Percentiles rank a stretch among this genome's conserved stretches.
phyloP scores from a whole-genome alignment of 371 early-diverging fungal genomes.

The Mucor irregularis region DNA sequence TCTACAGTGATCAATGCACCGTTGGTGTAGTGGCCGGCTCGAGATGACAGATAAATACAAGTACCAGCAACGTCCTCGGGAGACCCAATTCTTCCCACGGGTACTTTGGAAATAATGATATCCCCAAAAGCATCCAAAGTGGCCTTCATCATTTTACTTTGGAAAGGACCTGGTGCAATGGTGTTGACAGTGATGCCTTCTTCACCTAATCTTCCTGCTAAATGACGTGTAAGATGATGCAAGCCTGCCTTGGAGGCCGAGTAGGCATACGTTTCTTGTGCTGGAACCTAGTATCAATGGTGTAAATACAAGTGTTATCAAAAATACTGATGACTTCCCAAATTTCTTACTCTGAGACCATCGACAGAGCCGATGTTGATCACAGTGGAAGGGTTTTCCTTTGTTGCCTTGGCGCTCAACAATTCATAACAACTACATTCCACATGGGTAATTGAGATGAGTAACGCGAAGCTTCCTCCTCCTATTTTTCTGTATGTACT shows the following conservation, averaged over 20 bases:
- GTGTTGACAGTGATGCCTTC: slow-evolving; percentile 78
- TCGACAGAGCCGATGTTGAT: slow-evolving; percentile 76
- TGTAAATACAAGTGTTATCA: no score
- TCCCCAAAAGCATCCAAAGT: slow-evolving; percentile 64
- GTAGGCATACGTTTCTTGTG: slow-evolving; percentile 69
- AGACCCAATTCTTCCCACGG: slow-evolving; percentile 75
- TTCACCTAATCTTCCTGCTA: slow-evolving; percentile 63
- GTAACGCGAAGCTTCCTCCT: background rate
- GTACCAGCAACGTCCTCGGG: slow-evolving; percentile 87
- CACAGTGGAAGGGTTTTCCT: slow-evolving; percentile 39
- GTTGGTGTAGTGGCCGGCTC: slow-evolving; percentile 82
- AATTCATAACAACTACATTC: slow-evolving; percentile 60
- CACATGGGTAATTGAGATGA: no score
- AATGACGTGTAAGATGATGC: slow-evolving; percentile 68
- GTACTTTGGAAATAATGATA: slow-evolving; percentile 56
- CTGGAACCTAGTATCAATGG: slow-evolving; percentile 45
- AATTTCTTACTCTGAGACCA: slow-evolving; percentile 60
- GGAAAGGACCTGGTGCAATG: slow-evolving; percentile 88
- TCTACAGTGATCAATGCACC: slow-evolving; percentile 83
- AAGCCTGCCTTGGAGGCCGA: slow-evolving; percentile 79
- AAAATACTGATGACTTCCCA: no score
- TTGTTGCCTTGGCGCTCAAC: slow-evolving; percentile 61
- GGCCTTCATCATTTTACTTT: slow-evolving; percentile 83
- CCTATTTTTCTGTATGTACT: slow-evolving; percentile 4
- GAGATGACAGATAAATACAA: slow-evolving; percentile 73